A percentile compares a stretch with the other conserved stretches of the same genome.
These are phyloP conservation scores for Xylaria sp. DNA, from an alignment of 2,329 filamentous ascomycete genomes.

Conservation along the genomic window DNA sequence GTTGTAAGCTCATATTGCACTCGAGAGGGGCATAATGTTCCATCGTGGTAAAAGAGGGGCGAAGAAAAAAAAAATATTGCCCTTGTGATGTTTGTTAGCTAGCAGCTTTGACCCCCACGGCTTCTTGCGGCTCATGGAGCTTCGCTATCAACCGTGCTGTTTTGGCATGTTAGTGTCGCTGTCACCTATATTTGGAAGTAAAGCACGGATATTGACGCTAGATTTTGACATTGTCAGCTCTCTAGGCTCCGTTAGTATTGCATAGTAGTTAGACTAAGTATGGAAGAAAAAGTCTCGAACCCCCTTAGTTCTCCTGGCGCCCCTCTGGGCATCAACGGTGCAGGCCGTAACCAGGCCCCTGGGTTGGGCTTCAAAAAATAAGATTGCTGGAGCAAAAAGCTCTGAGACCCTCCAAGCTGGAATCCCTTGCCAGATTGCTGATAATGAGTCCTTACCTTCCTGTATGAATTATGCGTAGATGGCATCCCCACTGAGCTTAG, in stretches of 20 bases:
- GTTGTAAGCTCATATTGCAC: slow-evolving; percentile 13
- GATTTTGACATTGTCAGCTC: neutral
- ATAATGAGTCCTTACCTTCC: slow-evolving; percentile 8
- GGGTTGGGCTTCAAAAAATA: slow-evolving; percentile 33
- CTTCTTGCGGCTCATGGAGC: slow-evolving; percentile 1
- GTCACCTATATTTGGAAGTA: slow-evolving; percentile 30
- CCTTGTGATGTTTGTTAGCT: slow-evolving; percentile 12
- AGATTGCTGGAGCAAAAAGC: slow-evolving; percentile 22
- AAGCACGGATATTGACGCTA: slow-evolving; percentile 6
- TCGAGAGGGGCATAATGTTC: slow-evolving; percentile 1
- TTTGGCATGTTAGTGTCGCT: slow-evolving; percentile 9
- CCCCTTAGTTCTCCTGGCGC: neutral
- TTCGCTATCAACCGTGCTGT: neutral
- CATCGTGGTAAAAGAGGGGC: slow-evolving; percentile 12
- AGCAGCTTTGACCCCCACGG: slow-evolving; percentile 4
- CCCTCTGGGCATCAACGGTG: slow-evolving; percentile 24
- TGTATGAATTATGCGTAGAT: slow-evolving; percentile 1
- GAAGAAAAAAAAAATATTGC: slow-evolving; percentile 10
- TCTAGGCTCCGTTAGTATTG: neutral
- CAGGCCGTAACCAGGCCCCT: neutral
- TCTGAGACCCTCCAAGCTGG: slow-evolving; percentile 7
- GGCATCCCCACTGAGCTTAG: slow-evolving; percentile 10
- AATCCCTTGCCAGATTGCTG: neutral
- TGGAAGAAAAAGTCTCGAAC: slow-evolving; percentile 18
- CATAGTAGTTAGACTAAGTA: neutral